Base-by-base conservation (phyloP, 208 protist species). In the Strigomonas culicis region DNA sequence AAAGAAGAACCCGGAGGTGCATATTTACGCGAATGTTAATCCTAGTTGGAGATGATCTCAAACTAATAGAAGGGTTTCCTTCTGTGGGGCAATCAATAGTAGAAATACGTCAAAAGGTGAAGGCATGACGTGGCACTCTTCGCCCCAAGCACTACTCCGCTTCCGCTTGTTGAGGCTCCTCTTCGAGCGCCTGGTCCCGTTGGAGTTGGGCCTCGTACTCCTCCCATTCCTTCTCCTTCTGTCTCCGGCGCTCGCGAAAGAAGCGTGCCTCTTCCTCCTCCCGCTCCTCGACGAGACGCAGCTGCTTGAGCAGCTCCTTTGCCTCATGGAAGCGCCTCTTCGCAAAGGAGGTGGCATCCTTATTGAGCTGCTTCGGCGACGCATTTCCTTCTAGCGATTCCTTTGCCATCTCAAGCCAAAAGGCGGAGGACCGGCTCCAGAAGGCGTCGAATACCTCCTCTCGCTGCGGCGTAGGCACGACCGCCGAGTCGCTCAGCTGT, bases 141-240 rank as follows among this genome's bases (percentile, higher is more conserved):
- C 28, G 47, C 47, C 6, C 24, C 47, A 17, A 4, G 50, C 25
- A 17, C 17, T 60, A 34, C 7, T 50, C 11, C 36, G 19, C 59
- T 22, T 68, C 63, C 32, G 30, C 36, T 47, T 68, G 49, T 6
- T 27, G 34, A 56, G 39, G 21, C 31, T 69, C 68, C 21, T 74
- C 68, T 19, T 52, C 69, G 21, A 43, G 64, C 21, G 73, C 28
- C 13, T 63, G 67, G 1, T 66, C 43, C 11, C 58, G 62, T 22
- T 77, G 56, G 57, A 82, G 77, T 52, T 82, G 69, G 28, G 39
- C 70, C 28, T 82, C 76, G 66, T 82, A 80, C 61, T 72, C 78
- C 58, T 91, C 79, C 84, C 89, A 93, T 62, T 91, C 84, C 63
- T 76, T 79, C 63, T 93, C 86, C 56, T 90, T 87, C 60, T 88